Base-by-base conservation (phyloP, 2,329 filamentous ascomycete species). In the Aspergillus latus region DNA sequence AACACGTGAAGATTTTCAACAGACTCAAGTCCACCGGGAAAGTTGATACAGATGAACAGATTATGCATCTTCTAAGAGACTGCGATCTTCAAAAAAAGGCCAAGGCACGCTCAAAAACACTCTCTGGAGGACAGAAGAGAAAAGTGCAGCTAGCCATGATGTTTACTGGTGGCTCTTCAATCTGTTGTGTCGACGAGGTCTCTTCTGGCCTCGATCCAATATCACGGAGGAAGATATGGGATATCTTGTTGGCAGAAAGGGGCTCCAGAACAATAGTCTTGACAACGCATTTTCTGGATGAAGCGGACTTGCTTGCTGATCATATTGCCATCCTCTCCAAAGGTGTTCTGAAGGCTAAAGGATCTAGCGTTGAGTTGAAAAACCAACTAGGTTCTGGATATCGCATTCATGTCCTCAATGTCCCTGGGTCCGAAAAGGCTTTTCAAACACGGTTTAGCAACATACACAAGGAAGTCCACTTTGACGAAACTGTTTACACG, bases 141-240 rank as follows among this genome's bases (percentile, higher is more conserved):
- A 97, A 97, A 72, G 80, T 96, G 7, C 92, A 97, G 72, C 80
- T 97, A 2, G 92, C 91, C 4, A 93, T 96, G 85, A 96, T 96
- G 91, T 86, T 97, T 64, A 95, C 90, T 3, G 92, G 93, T 59
- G 92, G 91, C 9, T 93, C 89, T 59, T 85, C 85, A 26, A 87
- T 97, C 0, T 96, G 92, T 74, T 94, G 91, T 66, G 86, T 97
- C 5, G 92, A 97, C 64, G 93, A 97, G 72, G 91, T 96, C 11
- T 92, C 88, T 39, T 92, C 88, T 58, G 93, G 92, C 11, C 81
- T 97, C 16, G 92, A 97, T 68, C 92, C 93, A 0, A 77, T 97
- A 1, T 92, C 89, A 16, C 82, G 93, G 53, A 80, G 92, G 29
- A 96, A 96, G 75, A 90, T 97, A 26, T 97, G 92, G 92, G 91